Evolutionary conservation across 1,284 basidiomycete species (phyloP).

Genomic region (Peniophora sp.): DNA sequence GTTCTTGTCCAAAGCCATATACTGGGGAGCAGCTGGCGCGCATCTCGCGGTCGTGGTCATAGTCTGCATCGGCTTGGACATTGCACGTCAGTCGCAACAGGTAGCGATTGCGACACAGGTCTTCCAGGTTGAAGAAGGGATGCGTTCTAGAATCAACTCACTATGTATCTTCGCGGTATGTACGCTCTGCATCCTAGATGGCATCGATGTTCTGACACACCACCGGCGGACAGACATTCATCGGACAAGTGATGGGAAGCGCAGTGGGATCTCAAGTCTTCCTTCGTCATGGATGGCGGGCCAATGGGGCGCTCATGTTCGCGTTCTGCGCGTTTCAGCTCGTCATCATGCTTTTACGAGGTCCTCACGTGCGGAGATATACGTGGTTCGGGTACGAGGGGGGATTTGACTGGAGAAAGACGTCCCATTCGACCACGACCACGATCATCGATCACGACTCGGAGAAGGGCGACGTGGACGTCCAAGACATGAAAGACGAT

Average conservation of each 20-base stretch:
- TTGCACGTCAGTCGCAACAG: slow-evolving; percentile 39
- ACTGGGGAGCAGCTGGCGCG: slow-evolving; percentile 35
- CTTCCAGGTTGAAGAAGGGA: slow-evolving; percentile 25
- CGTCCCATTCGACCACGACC: no score
- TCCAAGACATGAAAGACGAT: no score
- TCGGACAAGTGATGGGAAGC: slow-evolving; percentile 47
- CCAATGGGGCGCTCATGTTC: slow-evolving; percentile 37
- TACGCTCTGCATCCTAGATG: background rate
- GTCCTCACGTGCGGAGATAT: slow-evolving; percentile 30
- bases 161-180: slow-evolving; percentile 36
- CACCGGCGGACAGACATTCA: slow-evolving; percentile 24
- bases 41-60: slow-evolving; percentile 39
- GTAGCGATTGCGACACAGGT: slow-evolving; percentile 32
- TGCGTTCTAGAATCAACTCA: slow-evolving; percentile 43
- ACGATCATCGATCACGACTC: no score
- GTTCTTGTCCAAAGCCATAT: slow-evolving; percentile 29
- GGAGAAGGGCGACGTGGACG: no score
- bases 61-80: slow-evolving; percentile 35
- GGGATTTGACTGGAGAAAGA: slow-evolving; percentile 20
- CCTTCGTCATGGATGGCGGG: slow-evolving; percentile 41
- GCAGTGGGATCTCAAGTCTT: slow-evolving; percentile 44
- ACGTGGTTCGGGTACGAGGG: slow-evolving; percentile 32
- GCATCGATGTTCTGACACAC: background rate
- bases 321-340: slow-evolving; percentile 35
- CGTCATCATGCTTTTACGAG: slow-evolving; percentile 31